Evolutionary conservation across 495 filamentous ascomycete genomes (phyloP).

Genomic region (Aspergillus carlsbadensis): DNA sequence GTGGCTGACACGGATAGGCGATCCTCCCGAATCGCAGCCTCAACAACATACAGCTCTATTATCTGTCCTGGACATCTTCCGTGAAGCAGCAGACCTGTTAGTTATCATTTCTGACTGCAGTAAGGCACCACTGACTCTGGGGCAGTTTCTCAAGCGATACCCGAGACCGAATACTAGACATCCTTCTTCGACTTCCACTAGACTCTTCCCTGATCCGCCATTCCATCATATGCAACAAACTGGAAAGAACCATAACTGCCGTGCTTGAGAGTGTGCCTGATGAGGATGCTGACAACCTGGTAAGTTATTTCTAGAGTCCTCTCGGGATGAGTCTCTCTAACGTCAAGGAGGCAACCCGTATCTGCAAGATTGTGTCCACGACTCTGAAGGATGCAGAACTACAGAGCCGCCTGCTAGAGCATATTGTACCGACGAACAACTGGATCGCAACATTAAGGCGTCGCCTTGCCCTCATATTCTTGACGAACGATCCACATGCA

Average conservation of each 20-base stretch:
- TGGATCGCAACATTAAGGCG: slow-evolving; percentile 62
- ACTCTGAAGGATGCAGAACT: slow-evolving; percentile 51
- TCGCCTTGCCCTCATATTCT: slow-evolving; percentile 70
- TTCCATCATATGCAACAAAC: slow-evolving; percentile 33
- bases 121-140: slow-evolving; percentile 7
- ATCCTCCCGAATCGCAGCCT: slow-evolving; percentile 2
- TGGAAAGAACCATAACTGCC: slow-evolving; percentile 46
- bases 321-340: slow-evolving; percentile 14
- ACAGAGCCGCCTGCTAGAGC: slow-evolving; percentile 58
- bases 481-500: slow-evolving; percentile 53
- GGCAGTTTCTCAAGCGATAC: slow-evolving; percentile 35
- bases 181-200: slow-evolving; percentile 61
- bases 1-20: slow-evolving; percentile 5
- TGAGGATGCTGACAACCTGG: slow-evolving; percentile 29
- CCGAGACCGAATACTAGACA: slow-evolving; percentile 29
- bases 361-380: slow-evolving; percentile 51
- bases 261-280: slow-evolving; percentile 39
- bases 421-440: slow-evolving; percentile 53
- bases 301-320: slow-evolving; percentile 8
- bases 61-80: slow-evolving; percentile 35
- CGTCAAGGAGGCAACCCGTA: slow-evolving; percentile 47
- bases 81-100: slow-evolving; percentile 31
- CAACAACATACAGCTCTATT: slow-evolving; percentile 23
- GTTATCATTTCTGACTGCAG: not conserved
- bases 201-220: slow-evolving; percentile 52